Conservation (phyloP, 805 yeast species). For the Schwanniomyces sp. region DNA sequence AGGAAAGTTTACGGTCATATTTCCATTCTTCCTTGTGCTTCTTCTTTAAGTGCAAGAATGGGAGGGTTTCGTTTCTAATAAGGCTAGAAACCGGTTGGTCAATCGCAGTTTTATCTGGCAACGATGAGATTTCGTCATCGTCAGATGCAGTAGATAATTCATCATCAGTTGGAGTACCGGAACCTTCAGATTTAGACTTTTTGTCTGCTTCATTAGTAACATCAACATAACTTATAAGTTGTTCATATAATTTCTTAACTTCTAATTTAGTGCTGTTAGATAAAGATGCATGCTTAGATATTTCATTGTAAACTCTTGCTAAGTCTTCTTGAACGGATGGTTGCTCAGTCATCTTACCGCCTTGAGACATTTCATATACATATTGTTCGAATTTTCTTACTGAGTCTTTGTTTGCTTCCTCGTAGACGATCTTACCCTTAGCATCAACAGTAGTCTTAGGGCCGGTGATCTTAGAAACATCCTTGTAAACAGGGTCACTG, state of each 20-base stretch:
- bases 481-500: slow-evolving; percentile 90
- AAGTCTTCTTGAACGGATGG: slow-evolving; percentile 85
- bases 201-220: slow-evolving; percentile 68
- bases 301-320: slow-evolving; percentile 77
- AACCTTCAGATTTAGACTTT: slow-evolving; percentile 55
- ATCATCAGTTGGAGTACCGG: slow-evolving; percentile 33
- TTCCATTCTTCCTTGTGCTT: slow-evolving; percentile 78
- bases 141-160: slow-evolving; percentile 50
- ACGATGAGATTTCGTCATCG: slow-evolving; percentile 83
- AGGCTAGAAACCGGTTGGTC: slow-evolving; percentile 71
- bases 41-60: slow-evolving; percentile 90
- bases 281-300: slow-evolving; percentile 70
- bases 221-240: slow-evolving; percentile 67
- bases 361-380: slow-evolving; percentile 94
- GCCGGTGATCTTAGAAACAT: slow-evolving; percentile 90
- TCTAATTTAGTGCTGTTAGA: slow-evolving; percentile 62
- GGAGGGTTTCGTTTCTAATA: slow-evolving; percentile 81
- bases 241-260: slow-evolving; percentile 69
- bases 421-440: slow-evolving; percentile 83
- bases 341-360: slow-evolving; percentile 81
- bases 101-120: slow-evolving; percentile 68
- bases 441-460: slow-evolving; percentile 87
- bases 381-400: slow-evolving; percentile 95
- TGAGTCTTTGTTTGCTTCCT: slow-evolving; percentile 83
- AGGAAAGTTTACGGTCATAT: slow-evolving; percentile 77